Evolutionary conservation across 1,284 basidiomycete species (phyloP), one percentile per base, ranked within the genome.

Genomic region (Apiotrichum veenhuisii): DNA sequence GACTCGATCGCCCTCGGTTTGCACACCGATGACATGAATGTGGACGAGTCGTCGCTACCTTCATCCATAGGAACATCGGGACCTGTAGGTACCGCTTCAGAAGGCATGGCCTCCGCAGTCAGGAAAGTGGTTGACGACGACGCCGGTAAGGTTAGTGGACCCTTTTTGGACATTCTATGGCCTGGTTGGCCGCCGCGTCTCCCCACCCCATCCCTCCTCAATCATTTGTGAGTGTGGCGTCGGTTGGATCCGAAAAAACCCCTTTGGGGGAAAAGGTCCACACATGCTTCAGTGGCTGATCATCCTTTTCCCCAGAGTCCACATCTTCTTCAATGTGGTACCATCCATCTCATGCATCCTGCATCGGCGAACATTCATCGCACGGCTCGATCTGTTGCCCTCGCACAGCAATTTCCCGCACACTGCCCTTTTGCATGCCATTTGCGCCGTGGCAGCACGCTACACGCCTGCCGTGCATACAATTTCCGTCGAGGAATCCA

Each of bases 401-500:
- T 67, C 69, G 1, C 72, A 77, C 46, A n/a, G 59, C 9, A 61
- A 70, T 9, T 80, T 79, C 59, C 79, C 78, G 12, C 76, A 78
- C 52, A 50, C 62, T 1, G 67, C 73, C 1, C 62, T 79, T 1
- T 62, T 80, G 0, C 79, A 80, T 61, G 71, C 74, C 22, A 77
- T 80, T 40, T 76, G 76, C 52, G 76, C 77, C 15, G 65, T 73
- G 20, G 66, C 75, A 0, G 70, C 74, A 1, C 65, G 74, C 17
- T 74, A 73, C 50, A 66, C 71, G 5, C 70, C 70, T 4, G 67
- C 70, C 0, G 68, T 69, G 25, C 62, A 58, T 22, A 59, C 59
- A 7, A 26, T 53, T 14, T 53, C 67, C 0, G 64, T 68, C 10
- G 58, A 48, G 2, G 68, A 70, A 26, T 37, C 40, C 2, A 57